These are phyloP conservation scores for Pseudogymnoascus sp. DNA, from an alignment of 2,329 filamentous ascomycete genomes.

Conservation along the genomic window DNA sequence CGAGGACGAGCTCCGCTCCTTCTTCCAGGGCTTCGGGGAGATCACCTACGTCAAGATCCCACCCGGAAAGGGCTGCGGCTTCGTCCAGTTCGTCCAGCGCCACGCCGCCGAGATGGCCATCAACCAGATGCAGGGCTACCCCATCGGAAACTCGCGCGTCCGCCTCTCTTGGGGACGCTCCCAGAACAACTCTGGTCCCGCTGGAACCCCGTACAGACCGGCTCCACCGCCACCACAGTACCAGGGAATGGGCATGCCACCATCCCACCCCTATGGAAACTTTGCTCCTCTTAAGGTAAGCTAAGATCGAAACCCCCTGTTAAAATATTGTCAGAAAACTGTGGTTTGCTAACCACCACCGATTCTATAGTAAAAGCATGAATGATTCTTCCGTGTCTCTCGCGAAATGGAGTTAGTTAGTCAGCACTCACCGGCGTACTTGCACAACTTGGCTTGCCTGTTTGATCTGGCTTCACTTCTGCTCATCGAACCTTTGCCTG, in stretches of 20 bases:
- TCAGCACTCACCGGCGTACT: slow-evolving; percentile 27
- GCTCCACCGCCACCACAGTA: slow-evolving; percentile 74
- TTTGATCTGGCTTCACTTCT: slow-evolving; percentile 26
- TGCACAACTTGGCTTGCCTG: slow-evolving; percentile 25
- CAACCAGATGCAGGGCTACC: slow-evolving; percentile 99
- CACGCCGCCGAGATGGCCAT: slow-evolving; percentile 99
- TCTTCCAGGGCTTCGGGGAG: slow-evolving; percentile 99
- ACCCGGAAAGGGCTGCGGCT: slow-evolving; percentile 96
- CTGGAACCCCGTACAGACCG: slow-evolving; percentile 92
- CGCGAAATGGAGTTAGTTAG: slow-evolving; percentile 26
- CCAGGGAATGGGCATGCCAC: slow-evolving; percentile 46
- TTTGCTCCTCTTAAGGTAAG: slow-evolving; percentile 28
- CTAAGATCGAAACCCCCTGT: background rate
- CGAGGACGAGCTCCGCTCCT: slow-evolving; percentile 97
- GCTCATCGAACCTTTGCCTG: slow-evolving; percentile 26
- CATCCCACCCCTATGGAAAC: slow-evolving; percentile 26
- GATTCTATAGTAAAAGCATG: slow-evolving; percentile 24
- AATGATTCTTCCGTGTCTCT: slow-evolving; percentile 24
- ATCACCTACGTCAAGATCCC: slow-evolving; percentile 99
- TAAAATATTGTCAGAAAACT: background rate
- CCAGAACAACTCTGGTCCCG: slow-evolving; percentile 96
- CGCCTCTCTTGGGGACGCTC: slow-evolving; percentile 95
- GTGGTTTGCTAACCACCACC: slow-evolving; percentile 12
- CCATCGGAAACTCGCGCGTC: slow-evolving; percentile 96
- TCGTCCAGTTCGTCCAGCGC: slow-evolving; percentile 97